These are phyloP conservation scores for Penicillium fuscoglaucum DNA, from an alignment of 2,329 filamentous ascomycete species.

Conservation along the genomic window DNA sequence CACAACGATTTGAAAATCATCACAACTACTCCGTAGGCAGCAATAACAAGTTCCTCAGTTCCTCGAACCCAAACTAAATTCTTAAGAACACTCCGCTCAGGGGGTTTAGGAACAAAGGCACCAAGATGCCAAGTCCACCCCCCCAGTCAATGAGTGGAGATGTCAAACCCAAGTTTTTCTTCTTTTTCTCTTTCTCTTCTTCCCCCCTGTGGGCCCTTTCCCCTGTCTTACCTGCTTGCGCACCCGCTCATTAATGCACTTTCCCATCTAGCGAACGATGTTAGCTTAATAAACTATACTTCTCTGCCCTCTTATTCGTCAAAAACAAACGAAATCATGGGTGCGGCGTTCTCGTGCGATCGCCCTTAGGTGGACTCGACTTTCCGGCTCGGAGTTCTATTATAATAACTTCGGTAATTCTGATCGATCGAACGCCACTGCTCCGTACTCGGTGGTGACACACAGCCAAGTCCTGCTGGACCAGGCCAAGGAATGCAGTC, in stretches of 20 bases:
- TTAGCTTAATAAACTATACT: neutral
- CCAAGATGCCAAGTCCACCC: constrained; percentile 1
- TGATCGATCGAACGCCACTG: constrained; percentile 13
- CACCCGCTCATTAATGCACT: neutral
- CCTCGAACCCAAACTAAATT: neutral
- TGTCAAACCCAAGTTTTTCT: neutral
- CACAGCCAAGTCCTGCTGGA: neutral
- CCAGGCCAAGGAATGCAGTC: neutral
- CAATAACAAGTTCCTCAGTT: neutral
- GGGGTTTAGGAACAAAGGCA: neutral
- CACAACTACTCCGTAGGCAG: neutral
- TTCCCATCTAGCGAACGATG: neutral
- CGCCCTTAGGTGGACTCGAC: neutral
- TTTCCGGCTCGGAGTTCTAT: neutral
- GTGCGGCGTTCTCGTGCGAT: neutral
- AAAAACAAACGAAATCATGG: neutral
- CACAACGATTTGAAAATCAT: neutral
- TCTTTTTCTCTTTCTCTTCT: neutral
- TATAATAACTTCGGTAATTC: neutral
- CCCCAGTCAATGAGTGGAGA: constrained; percentile 1
- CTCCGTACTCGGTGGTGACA: neutral
- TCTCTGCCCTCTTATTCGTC: neutral
- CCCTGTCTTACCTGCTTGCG: constrained; percentile 4
- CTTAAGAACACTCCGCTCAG: neutral
- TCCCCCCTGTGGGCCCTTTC: constrained; percentile 1